Base-by-base conservation (phyloP, 2,329 filamentous ascomycete genomes). In the Fusarium bulbicola region DNA sequence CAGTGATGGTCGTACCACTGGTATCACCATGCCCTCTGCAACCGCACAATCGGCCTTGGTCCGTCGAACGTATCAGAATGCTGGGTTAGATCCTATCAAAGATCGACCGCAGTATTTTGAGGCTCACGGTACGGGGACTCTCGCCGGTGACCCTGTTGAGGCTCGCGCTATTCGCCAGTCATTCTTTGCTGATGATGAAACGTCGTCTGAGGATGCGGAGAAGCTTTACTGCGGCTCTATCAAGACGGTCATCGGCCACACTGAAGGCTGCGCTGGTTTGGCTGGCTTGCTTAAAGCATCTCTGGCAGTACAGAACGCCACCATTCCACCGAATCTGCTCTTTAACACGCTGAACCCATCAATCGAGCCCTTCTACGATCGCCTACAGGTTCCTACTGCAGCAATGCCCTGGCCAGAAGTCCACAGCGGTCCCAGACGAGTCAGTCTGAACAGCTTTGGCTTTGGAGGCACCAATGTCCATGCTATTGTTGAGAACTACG, bases 331-430 rank as follows among this genome's bases (percentile, higher is more conserved):
- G 5, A 64, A 86, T 71, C 78, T 84, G 47, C 83, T 85, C 70
- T 86, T 86, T 78, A 83, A 86, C 73, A 72, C 81, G 7, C 82
- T 84, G 5, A 87, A 87, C 61, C 82, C 81, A 34, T 83, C 82
- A 77, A 58, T 70, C 12, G n/a, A 43, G 3, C 68, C 64, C 0
- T 73, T 56, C n/a, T 74, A 73, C 45, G 63, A 64, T 34, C 54
- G 64, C 18, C 57, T 77, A 5, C 54, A 74, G 30, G 61, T 77
- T 28, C 68, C 74, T 6, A 73, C 63, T 13, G 42, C 50, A 24
- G 43, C 46, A 6, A n/a, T 62, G 8, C 57, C 66, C 1, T 74
- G 72, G 72, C 72, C 70, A 10, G 16, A 67, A n/a, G 16, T 70
- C 7, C n/a, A 18, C 0, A 24, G 26, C 8, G 61, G 63, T 3